These are phyloP conservation scores for Ammopiptanthus mongolicus DNA, from an alignment of 306 rosid species.

Conservation along the genomic window DNA sequence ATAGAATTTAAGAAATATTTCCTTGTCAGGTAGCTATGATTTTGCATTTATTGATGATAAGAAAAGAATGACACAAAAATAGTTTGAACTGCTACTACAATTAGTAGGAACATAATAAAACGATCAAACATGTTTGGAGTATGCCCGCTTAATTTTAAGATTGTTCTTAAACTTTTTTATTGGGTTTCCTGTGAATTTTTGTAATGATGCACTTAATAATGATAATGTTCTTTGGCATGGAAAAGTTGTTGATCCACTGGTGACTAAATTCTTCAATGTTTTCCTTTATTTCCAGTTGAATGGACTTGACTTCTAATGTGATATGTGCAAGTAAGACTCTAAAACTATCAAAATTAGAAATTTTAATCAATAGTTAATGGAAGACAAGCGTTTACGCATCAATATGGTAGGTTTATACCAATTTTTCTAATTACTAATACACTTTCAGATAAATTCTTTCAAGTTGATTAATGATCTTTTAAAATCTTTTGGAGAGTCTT, in stretches of 20 bases:
- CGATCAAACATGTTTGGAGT: neutral
- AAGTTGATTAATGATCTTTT: conserved; percentile 1
- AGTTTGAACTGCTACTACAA: conserved; percentile 69
- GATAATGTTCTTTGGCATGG: conserved; percentile 99
- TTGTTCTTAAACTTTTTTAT: neutral
- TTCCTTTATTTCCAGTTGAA: conserved; percentile 1
- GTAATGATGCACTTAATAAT: neutral
- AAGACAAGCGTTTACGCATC: conserved; percentile 72
- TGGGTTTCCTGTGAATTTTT: conserved; percentile 1
- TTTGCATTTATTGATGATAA: conserved; percentile 94
- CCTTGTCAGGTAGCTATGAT: conserved; percentile 64
- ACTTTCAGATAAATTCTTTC: neutral
- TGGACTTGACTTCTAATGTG: conserved; percentile 11
- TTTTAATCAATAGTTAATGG: conserved; percentile 53
- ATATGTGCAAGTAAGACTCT: conserved; percentile 60
- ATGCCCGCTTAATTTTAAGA: neutral
- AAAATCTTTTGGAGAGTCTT: conserved; percentile 18
- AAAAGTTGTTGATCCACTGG: conserved; percentile 85
- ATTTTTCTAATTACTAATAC: neutral
- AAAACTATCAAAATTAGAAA: conserved; percentile 74
- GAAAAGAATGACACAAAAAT: conserved; percentile 75
- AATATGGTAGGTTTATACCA: conserved; percentile 61
- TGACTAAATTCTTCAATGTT: conserved; percentile 21
- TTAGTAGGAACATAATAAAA: conserved; percentile 56
- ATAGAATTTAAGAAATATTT: conserved; percentile 18